These are phyloP conservation scores for Nicotiana sylvestris DNA, from an alignment of 257 asterid genomes.

Conservation along the genomic window DNA sequence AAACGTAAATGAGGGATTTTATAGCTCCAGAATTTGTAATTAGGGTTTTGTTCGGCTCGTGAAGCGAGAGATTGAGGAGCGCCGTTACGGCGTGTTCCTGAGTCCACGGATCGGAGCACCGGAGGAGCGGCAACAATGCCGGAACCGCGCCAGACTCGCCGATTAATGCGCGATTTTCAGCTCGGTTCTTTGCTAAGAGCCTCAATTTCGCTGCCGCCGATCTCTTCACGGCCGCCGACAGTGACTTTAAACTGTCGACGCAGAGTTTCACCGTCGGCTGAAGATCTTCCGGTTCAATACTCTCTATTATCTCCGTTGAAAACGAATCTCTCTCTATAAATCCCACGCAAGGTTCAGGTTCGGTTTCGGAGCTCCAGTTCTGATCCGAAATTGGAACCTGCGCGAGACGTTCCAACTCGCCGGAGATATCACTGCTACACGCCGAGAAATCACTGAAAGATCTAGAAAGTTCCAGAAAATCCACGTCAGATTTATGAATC, in stretches of 20 bases:
- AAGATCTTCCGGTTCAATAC: slow-evolving; percentile 85
- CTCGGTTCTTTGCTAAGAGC: slow-evolving; percentile 69
- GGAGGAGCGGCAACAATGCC: slow-evolving; percentile 67
- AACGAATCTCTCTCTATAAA: slow-evolving; percentile 64
- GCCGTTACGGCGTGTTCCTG: slow-evolving; percentile 96
- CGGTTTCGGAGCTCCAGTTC: slow-evolving; percentile 22
- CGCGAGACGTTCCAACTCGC: slow-evolving; percentile 86
- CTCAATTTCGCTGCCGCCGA: slow-evolving; percentile 89
- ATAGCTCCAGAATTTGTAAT: slow-evolving; percentile 58
- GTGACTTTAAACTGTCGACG: slow-evolving; percentile 59
- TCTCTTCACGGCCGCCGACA: slow-evolving; percentile 59
- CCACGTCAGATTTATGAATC: slow-evolving; percentile 31
- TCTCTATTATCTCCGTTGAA: slow-evolving; percentile 82
- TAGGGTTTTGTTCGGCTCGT: slow-evolving; percentile 56
- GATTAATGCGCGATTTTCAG: slow-evolving; percentile 82
- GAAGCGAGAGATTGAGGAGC: slow-evolving; percentile 74
- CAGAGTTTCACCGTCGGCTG: slow-evolving; percentile 85
- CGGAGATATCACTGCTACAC: slow-evolving; percentile 86
- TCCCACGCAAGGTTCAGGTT: slow-evolving; percentile 71
- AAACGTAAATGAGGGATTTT: slow-evolving; percentile 67
- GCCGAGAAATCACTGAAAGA: slow-evolving; percentile 81
- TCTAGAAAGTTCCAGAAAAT: slow-evolving; percentile 50
- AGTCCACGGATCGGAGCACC: slow-evolving; percentile 69
- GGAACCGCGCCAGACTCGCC: slow-evolving; percentile 89
- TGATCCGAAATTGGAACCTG: slow-evolving; percentile 41